Evolutionary conservation across 2,329 filamentous ascomycete species (phyloP).

Genomic region (Sporothrix globosa): DNA sequence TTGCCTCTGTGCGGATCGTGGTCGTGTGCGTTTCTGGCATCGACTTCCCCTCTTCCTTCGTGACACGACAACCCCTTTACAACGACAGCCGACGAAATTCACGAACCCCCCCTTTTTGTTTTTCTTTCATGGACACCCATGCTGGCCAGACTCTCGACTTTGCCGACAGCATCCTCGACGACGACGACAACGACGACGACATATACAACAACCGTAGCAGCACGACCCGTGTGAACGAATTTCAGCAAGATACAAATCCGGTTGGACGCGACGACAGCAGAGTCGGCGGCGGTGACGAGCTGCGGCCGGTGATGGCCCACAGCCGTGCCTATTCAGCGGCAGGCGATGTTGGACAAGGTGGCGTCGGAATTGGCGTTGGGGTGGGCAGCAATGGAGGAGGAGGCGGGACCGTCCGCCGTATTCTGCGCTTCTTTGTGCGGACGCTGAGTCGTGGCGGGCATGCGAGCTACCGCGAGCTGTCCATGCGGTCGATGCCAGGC

Average conservation of each 20-base stretch:
- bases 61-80: background rate
- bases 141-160: slow-evolving; percentile 17
- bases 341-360: background rate
- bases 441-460: slow-evolving; percentile 10
- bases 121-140: slow-evolving; percentile 4
- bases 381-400: background rate
- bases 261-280: background rate
- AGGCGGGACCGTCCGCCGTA: slow-evolving; percentile 19
- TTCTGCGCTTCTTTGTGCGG: slow-evolving; percentile 23
- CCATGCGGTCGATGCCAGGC: background rate
- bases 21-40: slow-evolving; percentile 21
- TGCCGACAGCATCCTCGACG: background rate
- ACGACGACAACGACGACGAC: slow-evolving; percentile 25
- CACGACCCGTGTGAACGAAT: background rate
- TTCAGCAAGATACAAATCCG: background rate
- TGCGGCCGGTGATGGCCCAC: slow-evolving; percentile 22
- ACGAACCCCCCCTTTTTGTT: background rate
- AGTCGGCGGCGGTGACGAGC: background rate
- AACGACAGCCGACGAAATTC: background rate
- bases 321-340: slow-evolving; percentile 23
- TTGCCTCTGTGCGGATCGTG: slow-evolving; percentile 10
- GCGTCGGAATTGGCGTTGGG: background rate
- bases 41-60: no score
- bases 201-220: background rate
- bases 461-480: slow-evolving; percentile 24